Conservation (phyloP, 2,329 filamentous ascomycete species). For the Pyrenochaeta sp. region DNA sequence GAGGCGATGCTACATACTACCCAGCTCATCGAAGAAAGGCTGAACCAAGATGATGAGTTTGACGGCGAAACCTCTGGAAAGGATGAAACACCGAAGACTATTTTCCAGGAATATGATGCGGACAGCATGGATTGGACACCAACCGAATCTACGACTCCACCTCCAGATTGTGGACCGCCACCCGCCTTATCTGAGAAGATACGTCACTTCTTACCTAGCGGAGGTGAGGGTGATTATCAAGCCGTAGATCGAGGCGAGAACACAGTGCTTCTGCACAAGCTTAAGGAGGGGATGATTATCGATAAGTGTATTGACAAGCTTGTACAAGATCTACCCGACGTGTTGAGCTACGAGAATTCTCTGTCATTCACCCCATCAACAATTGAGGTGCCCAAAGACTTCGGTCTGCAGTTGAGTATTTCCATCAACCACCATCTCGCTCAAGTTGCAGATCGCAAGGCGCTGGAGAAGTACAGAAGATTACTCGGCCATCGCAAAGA, state of each 20-base stretch:
- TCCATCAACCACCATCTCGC: slow-evolving; percentile 51
- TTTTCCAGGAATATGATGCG: slow-evolving; percentile 40
- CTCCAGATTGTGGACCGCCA: slow-evolving; percentile 41
- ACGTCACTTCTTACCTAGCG: slow-evolving; percentile 40
- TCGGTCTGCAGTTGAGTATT: slow-evolving; percentile 48
- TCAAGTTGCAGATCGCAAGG: slow-evolving; percentile 48
- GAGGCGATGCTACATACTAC: slow-evolving; percentile 49
- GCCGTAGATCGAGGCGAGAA: slow-evolving; percentile 35
- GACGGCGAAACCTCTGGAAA: slow-evolving; percentile 13
- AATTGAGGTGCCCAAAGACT: slow-evolving; percentile 50
- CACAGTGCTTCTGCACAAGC: slow-evolving; percentile 42
- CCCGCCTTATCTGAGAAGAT: slow-evolving; percentile 40
- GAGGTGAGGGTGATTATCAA: slow-evolving; percentile 33
- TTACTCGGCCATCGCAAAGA: slow-evolving; percentile 48
- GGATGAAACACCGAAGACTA: slow-evolving; percentile 13
- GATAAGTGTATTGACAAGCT: slow-evolving; percentile 50
- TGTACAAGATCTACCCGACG: slow-evolving; percentile 45
- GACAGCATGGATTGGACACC: slow-evolving; percentile 52
- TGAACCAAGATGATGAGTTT: slow-evolving; percentile 30
- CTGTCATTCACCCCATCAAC: slow-evolving; percentile 49
- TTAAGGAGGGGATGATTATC: slow-evolving; percentile 48
- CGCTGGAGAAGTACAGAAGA: slow-evolving; percentile 49
- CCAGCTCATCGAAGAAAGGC: slow-evolving; percentile 41
- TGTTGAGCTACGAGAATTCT: slow-evolving; percentile 46
- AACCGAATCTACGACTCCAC: slow-evolving; percentile 38